Percentiles rank a stretch among this genome's conserved stretches.
Evolutionary conservation across 129 eudicot species (phyloP).

Genomic region (Smallanthus sonchifolius): DNA sequence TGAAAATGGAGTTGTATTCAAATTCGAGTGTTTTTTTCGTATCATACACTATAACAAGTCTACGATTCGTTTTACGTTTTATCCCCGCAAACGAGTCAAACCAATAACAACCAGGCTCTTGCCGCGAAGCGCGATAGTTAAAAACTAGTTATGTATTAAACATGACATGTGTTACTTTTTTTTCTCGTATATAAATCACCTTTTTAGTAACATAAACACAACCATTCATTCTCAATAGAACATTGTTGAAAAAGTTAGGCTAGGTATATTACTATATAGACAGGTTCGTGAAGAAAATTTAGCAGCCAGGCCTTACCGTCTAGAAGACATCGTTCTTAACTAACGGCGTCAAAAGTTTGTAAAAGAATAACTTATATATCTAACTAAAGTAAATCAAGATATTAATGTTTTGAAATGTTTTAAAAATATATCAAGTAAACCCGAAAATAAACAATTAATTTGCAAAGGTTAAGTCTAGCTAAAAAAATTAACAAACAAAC

Average conservation of each 20-base stretch:
- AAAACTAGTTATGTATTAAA: no score
- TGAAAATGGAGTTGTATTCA: no score
- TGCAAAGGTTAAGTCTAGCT: neutral
- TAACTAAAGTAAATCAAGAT: neutral
- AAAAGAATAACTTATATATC: neutral
- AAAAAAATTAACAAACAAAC: neutral
- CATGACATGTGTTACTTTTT: no score
- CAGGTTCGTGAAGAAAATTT: neutral
- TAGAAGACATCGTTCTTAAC: neutral
- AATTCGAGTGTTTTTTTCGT: no score
- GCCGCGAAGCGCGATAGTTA: no score
- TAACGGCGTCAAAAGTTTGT: neutral
- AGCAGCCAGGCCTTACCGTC: neutral
- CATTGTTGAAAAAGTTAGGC: neutral
- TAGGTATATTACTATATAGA: neutral
- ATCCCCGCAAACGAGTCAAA: no score
- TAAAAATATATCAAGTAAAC: neutral
- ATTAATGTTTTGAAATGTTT: neutral
- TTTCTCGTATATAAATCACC: no score
- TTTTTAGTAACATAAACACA: no score
- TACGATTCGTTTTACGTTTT: no score
- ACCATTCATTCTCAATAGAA: neutral
- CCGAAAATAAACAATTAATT: neutral
- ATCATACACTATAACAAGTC: no score
- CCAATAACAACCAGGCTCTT: no score